These are phyloP conservation scores for Eucalyptus globulus DNA, from an alignment of 345 rosid genomes.

Conservation along the genomic window DNA sequence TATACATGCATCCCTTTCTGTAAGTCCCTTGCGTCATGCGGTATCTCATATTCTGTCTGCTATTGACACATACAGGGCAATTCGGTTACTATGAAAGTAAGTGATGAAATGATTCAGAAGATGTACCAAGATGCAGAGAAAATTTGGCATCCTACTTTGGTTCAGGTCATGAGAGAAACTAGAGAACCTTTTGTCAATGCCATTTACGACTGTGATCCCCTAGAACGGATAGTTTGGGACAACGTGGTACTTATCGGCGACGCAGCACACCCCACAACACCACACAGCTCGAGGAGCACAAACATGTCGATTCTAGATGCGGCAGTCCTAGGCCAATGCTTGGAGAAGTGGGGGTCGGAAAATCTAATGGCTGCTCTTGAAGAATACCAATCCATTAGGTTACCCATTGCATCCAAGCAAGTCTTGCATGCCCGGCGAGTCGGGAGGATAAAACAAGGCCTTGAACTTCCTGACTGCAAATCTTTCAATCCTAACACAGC, in stretches of 20 bases:
- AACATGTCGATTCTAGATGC: conserved; percentile 79
- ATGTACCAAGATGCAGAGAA: conserved; percentile 53
- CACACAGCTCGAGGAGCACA: conserved; percentile 70
- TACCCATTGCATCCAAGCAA: conserved; percentile 50
- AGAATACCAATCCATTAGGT: conserved; percentile 51
- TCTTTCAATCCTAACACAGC: conserved; percentile 19
- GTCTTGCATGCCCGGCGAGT: conserved; percentile 38
- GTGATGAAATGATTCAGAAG: conserved; percentile 30
- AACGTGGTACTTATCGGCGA: conserved; percentile 58
- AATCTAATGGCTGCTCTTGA: conserved; percentile 35
- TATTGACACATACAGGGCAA: conserved; percentile 14
- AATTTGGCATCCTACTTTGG: conserved; percentile 49
- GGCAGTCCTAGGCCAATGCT: conserved; percentile 45
- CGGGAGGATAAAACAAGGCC: conserved; percentile 64
- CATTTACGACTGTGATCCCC: conserved; percentile 61
- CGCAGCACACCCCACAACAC: conserved; percentile 74
- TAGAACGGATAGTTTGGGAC: conserved; percentile 27
- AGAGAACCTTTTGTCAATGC: conserved; percentile 57
- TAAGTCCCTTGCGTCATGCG: background rate
- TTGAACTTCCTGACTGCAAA: conserved; percentile 17
- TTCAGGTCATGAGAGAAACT: conserved; percentile 48
- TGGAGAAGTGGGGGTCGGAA: conserved; percentile 32
- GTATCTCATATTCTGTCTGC: background rate
- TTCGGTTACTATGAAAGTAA: conserved; percentile 54
- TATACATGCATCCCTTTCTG: background rate